Evolutionary conservation across 2,329 filamentous ascomycete genomes (phyloP).

Genomic region (Magnaporthiopsis poae): DNA sequence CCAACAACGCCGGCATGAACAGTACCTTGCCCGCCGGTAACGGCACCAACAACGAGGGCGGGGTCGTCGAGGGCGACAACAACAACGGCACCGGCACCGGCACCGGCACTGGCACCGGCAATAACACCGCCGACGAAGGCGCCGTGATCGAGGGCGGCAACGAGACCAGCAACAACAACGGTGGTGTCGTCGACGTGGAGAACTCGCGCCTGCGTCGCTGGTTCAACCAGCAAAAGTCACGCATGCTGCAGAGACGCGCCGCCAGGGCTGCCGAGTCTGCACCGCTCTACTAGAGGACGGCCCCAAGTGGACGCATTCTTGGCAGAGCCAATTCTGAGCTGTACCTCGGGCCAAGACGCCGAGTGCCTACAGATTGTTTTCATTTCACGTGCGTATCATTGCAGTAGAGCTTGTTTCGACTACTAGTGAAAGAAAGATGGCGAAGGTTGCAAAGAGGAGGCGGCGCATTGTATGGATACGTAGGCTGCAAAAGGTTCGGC

Average conservation of each 20-base stretch:
- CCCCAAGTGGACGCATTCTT: neutral
- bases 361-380: neutral
- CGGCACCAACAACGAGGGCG: neutral
- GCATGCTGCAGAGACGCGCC: too few species aligned
- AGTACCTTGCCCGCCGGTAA: neutral
- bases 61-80: neutral
- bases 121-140: neutral
- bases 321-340: neutral
- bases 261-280: neutral
- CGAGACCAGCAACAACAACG: neutral
- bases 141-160: neutral
- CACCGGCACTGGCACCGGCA: neutral
- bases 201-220: neutral
- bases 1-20: neutral
- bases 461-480: neutral
- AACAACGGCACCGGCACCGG: neutral
- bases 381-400: neutral
- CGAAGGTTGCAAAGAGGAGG: neutral
- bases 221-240: neutral
- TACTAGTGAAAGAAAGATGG: neutral
- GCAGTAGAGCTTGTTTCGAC: neutral
- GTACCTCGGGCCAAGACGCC: neutral
- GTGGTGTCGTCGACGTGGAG: neutral
- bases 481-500: too few species aligned
- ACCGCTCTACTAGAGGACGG: neutral